Base-by-base conservation (phyloP, 2,329 filamentous ascomycete species). In the Sclerotinia minor region DNA sequence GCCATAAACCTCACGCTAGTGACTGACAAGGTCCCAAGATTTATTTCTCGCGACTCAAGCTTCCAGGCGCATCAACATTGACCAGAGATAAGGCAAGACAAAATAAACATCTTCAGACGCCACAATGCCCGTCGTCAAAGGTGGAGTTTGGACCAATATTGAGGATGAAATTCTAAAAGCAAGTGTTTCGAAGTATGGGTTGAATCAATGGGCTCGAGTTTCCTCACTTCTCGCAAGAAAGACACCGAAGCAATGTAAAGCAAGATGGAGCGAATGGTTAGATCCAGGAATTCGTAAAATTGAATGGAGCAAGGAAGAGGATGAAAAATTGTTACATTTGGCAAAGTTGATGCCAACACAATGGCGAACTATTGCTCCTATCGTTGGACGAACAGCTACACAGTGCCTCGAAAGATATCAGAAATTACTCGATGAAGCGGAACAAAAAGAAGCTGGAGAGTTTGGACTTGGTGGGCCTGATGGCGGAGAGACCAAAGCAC, bases 291-390 rank as follows among this genome's bases (percentile, higher is more conserved):
- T 99, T 82, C 92, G 94, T 77, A 99, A 99, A 84, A 95, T 96
- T 74, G 95, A 99, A 82, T 99, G 95, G 94, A 97, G 92, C 78
- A 92, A 95, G 77, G 95, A 99, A 80, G 95, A 99, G 79, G 95
- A 99, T 79, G 95, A 99, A 83, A 97, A 96, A 82, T 85, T 99
- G 69, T 81, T 99, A 75, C 95, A 98, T 77, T 85, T 99, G 76
- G 95, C 95, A 70, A 99, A 98, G 85, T 84, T 99, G 81, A 97
- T 99, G 90, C 95, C 95, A 68, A 98, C 94, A 38, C 95, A 99
- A 86, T 99, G 95, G 95, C 90, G 95, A 76, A 98, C 95, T 59
- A 98, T 99, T 77, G 94, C 95, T 68, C 94, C 95, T 67, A 94
- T 98, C 73, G 94, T 99, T 75, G 95, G 95, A 72, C 88, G 95